Evolutionary conservation across 441 rosid species (phyloP).

Genomic region (Gossypium laxum): DNA sequence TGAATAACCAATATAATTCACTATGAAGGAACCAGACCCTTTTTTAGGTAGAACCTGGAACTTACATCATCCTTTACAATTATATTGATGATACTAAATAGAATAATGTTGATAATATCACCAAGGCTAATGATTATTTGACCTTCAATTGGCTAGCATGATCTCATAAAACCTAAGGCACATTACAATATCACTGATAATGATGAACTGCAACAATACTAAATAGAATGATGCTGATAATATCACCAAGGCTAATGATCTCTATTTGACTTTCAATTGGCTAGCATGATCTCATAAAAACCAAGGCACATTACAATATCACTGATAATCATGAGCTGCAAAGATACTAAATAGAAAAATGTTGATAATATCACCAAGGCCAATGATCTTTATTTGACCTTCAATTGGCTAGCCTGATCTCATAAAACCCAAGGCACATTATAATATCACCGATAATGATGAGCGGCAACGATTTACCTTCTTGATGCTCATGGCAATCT

Average conservation of each 20-base stretch:
- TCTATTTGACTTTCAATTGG: not conserved
- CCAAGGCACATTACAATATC: not conserved
- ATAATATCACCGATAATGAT: not conserved
- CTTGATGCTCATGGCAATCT: slow-evolving; percentile 82
- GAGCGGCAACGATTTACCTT: slow-evolving; percentile 41
- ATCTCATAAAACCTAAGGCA: not conserved
- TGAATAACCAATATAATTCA: not conserved
- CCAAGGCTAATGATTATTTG: not conserved
- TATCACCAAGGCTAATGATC: not conserved
- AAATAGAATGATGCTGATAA: not conserved
- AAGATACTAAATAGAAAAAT: not conserved
- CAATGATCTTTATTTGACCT: not conserved
- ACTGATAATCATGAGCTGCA: not conserved
- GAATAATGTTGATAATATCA: not conserved
- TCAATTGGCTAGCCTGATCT: not conserved
- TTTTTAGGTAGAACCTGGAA: not conserved
- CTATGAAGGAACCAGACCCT: not conserved
- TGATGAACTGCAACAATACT: not conserved
- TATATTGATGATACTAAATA: not conserved
- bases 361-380: not conserved
- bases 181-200: not conserved
- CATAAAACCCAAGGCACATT: not conserved
- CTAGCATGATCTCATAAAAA: not conserved
- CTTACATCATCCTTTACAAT: not conserved
- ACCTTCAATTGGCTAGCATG: not conserved